These are phyloP conservation scores for Meira miltonrushii DNA, from an alignment of 1,284 basidiomycete genomes.

Conservation along the genomic window DNA sequence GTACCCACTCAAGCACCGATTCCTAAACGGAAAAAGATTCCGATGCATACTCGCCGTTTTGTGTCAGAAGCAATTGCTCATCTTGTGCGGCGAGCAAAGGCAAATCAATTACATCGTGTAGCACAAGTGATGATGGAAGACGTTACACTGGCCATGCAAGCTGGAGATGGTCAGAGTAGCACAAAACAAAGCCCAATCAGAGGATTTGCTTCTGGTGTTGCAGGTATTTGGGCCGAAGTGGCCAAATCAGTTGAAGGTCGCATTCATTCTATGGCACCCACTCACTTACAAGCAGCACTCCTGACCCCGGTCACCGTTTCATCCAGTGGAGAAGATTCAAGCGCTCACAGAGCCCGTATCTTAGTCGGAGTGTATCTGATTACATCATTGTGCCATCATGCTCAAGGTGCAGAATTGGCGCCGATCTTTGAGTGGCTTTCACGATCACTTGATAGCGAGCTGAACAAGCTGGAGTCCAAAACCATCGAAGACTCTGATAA, in stretches of 20 bases:
- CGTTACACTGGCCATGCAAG: slow-evolving; percentile 2
- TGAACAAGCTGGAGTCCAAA: neutral
- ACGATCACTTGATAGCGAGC: slow-evolving; percentile 17
- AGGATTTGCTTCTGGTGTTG: slow-evolving; percentile 39
- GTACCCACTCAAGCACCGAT: neutral
- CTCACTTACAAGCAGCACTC: slow-evolving; percentile 24
- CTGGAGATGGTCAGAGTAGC: slow-evolving; percentile 19
- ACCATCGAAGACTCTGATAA: neutral
- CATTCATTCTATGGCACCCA: slow-evolving; percentile 29
- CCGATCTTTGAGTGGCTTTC: slow-evolving; percentile 31
- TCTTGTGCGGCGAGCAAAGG: slow-evolving; percentile 43
- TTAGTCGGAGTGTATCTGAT: slow-evolving; percentile 34
- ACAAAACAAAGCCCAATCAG: slow-evolving; percentile 18
- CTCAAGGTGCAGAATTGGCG: slow-evolving; percentile 28
- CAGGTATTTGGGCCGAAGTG: slow-evolving; percentile 45
- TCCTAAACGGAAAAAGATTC: slow-evolving; percentile 11
- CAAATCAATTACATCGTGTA: slow-evolving; percentile 28
- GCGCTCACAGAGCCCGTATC: slow-evolving; percentile 15
- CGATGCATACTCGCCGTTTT: slow-evolving; percentile 44
- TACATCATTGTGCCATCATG: slow-evolving; percentile 43
- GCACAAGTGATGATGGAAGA: slow-evolving; percentile 32
- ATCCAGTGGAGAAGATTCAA: neutral
- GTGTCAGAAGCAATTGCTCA: slow-evolving; percentile 49
- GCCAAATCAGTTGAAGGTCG: slow-evolving; percentile 42
- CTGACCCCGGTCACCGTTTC: slow-evolving; percentile 9